Evolutionary conservation across 169 alveolate genomes (phyloP).

Genomic region (Cryptosporidium baileyi): DNA sequence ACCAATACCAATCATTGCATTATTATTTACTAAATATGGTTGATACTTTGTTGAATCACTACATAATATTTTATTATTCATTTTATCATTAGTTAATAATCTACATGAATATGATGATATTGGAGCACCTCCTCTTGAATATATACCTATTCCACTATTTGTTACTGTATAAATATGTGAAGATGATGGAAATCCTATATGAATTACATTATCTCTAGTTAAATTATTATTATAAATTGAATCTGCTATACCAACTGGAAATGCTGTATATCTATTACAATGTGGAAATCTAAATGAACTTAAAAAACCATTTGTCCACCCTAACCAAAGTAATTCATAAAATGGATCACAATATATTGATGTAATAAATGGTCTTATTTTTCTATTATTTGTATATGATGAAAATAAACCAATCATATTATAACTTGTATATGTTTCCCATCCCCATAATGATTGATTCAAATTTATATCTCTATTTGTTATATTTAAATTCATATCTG

Average conservation of each 20-base stretch:
- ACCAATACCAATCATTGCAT: conserved; percentile 50
- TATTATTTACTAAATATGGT: conserved; percentile 5
- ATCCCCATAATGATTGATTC: conserved; percentile 16
- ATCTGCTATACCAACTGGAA: conserved; percentile 62
- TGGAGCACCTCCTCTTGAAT: conserved; percentile 64
- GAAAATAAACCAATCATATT: conserved; percentile 56
- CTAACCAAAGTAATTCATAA: conserved; percentile 65
- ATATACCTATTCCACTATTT: conserved; percentile 53
- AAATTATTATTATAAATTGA: background rate
- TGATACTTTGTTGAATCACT: conserved; percentile 40
- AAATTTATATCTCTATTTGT: background rate
- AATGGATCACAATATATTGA: conserved; percentile 54
- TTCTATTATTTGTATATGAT: conserved; percentile 1
- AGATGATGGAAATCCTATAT: conserved; percentile 52
- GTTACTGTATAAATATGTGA: conserved; percentile 55
- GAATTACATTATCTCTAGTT: conserved; percentile 31
- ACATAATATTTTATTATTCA: conserved; percentile 2
- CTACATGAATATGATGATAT: conserved; percentile 24
- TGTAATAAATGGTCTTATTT: conserved; percentile 42
- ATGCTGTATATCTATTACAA: conserved; percentile 60
- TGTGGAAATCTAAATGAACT: conserved; percentile 67
- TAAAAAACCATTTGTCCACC: conserved; percentile 66
- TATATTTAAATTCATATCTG: no score
- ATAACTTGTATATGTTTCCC: conserved; percentile 66
- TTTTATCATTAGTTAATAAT: background rate